Percentiles rank a stretch among this genome's conserved stretches.
These are phyloP conservation scores for Fusarium stilboides DNA, from an alignment of 2,329 filamentous ascomycete species.

Conservation along the genomic window DNA sequence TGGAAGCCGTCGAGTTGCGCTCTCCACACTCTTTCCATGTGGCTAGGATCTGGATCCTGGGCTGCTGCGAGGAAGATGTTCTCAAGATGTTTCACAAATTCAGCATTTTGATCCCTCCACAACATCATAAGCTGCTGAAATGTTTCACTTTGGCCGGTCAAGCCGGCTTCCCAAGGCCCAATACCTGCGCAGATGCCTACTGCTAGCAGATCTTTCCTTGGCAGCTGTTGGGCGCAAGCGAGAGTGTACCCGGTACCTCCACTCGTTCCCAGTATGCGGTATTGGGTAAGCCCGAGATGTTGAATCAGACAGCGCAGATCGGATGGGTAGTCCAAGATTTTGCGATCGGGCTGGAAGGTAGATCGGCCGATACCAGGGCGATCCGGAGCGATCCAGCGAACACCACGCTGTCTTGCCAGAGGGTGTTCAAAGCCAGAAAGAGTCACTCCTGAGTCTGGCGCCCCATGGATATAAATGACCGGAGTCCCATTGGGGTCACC, in stretches of 20 bases:
- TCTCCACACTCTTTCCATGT: constrained; percentile 2
- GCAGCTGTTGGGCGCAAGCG: constrained; percentile 3
- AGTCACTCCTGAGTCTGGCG: background rate
- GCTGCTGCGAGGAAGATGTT: background rate
- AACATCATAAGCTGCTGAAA: background rate
- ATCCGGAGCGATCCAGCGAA: constrained; percentile 10
- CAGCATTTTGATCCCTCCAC: constrained; percentile 5
- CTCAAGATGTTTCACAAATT: background rate
- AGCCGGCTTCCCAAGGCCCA: constrained; percentile 3
- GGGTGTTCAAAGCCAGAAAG: background rate
- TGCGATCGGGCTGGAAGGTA: background rate
- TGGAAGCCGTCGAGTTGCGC: background rate
- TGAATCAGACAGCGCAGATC: background rate
- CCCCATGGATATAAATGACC: constrained; percentile 5
- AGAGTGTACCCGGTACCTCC: constrained; percentile 3
- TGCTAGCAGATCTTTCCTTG: background rate
- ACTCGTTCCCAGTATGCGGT: constrained; percentile 5
- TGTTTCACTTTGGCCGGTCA: background rate
- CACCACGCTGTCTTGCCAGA: background rate
- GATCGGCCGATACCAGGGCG: constrained; percentile 11
- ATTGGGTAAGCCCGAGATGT: accelerated
- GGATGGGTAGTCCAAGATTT: background rate
- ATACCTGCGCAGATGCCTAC: constrained; percentile 12
- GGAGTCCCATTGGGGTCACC: background rate
- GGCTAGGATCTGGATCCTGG: background rate